Conservation (phyloP, 139 green algal genomes). For the Ettlia oleoabundans region DNA sequence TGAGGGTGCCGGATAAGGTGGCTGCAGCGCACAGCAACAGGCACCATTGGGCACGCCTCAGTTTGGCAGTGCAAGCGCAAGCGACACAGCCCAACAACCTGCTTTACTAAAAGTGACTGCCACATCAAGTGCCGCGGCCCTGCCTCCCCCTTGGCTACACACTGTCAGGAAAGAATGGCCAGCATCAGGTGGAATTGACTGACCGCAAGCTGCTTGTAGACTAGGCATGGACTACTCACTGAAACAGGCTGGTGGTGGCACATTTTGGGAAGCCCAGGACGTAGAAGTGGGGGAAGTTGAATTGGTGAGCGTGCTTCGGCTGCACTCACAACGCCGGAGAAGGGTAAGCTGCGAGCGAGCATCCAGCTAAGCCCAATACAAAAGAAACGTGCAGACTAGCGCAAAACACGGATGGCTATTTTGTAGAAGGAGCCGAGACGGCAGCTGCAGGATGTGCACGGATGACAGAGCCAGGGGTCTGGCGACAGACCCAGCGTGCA, state of each 20-base stretch:
- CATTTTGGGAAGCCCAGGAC: constrained; percentile 25
- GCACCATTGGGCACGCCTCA: neutral
- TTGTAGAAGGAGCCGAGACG: neutral
- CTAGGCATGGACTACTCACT: neutral
- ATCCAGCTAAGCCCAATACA: no score
- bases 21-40: neutral
- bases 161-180: no score
- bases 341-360: no score
- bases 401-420: neutral
- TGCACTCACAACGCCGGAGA: no score
- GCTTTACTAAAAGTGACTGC: no score
- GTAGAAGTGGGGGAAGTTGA: constrained; percentile 24
- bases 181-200: neutral
- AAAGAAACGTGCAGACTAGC: no score
- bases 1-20: constrained; percentile 18
- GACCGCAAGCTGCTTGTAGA: neutral
- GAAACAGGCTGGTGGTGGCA: constrained; percentile 22
- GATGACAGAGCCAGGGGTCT: neutral
- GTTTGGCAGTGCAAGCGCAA: neutral
- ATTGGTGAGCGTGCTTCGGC: constrained; percentile 9
- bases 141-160: no score
- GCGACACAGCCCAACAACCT: neutral
- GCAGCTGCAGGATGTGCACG: neutral
- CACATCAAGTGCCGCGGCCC: no score
- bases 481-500: no score